These are phyloP conservation scores for Polygonum aviculare DNA, from an alignment of 148 eudicot genomes.

Conservation along the genomic window DNA sequence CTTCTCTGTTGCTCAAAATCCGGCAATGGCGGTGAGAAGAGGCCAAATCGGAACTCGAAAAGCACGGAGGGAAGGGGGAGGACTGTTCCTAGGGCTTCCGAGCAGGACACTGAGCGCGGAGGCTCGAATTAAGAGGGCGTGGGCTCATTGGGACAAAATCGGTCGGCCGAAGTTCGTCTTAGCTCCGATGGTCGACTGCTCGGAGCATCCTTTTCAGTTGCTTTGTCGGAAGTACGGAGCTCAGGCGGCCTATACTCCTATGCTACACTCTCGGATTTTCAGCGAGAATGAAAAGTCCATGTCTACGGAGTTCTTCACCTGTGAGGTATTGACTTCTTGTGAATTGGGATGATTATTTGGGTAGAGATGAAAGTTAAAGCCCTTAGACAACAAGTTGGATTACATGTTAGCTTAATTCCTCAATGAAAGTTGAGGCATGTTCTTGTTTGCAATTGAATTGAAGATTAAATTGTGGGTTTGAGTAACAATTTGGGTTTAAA, in stretches of 20 bases:
- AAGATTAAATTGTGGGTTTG: too few species aligned
- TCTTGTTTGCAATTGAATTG: too few species aligned
- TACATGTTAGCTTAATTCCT: too few species aligned
- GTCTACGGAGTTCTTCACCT: conserved; percentile 65
- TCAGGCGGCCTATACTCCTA: conserved; percentile 87
- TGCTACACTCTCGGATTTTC: conserved; percentile 84
- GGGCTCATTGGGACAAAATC: conserved; percentile 83
- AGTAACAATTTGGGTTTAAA: too few species aligned
- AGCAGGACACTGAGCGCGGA: conserved; percentile 49
- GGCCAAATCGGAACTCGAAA: too few species aligned
- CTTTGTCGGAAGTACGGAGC: conserved; percentile 90
- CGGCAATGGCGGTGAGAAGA: neutral
- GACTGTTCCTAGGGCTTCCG: conserved; percentile 21
- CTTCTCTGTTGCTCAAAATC: conserved; percentile 4
- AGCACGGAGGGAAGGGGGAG: neutral
- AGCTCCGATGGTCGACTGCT: conserved; percentile 98
- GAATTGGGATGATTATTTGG: too few species aligned
- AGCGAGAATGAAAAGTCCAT: conserved; percentile 76
- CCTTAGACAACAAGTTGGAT: too few species aligned
- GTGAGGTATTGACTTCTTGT: conserved; percentile 36
- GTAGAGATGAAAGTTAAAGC: too few species aligned
- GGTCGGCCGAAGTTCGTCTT: conserved; percentile 74
- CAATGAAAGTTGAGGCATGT: too few species aligned
- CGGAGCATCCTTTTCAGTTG: conserved; percentile 87
- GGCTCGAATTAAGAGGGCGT: conserved; percentile 60